phyloP scores from a whole-genome alignment of 148 eudicot species.

The Dysphania ambrosioides region DNA sequence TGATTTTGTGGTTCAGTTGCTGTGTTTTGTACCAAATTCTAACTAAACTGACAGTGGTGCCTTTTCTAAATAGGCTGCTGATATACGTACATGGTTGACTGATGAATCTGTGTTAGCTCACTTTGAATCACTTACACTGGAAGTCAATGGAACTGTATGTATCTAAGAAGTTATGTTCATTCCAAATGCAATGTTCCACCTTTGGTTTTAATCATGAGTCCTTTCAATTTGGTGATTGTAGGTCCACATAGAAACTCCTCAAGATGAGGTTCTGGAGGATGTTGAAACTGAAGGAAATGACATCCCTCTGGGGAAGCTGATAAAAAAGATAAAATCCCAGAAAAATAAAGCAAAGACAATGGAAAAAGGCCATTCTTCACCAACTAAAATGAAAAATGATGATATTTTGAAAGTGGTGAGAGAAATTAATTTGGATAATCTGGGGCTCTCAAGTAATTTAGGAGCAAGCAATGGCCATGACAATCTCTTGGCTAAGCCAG shows the following conservation, averaged over 20 bases:
- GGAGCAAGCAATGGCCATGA: conserved; percentile 70
- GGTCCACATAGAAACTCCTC: conserved; percentile 53
- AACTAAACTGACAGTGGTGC: neutral
- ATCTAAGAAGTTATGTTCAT: conserved; percentile 1
- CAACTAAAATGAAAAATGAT: conserved; percentile 41
- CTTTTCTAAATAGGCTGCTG: conserved; percentile 48
- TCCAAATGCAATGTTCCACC: conserved; percentile 8
- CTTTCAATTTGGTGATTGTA: conserved; percentile 28
- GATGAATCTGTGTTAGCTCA: conserved; percentile 66
- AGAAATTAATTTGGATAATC: conserved; percentile 66
- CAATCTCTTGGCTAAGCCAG: conserved; percentile 24
- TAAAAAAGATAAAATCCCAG: conserved; percentile 79
- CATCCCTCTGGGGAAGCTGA: conserved; percentile 77
- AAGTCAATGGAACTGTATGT: conserved; percentile 73
- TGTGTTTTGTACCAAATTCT: neutral
- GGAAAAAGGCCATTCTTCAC: conserved; percentile 39
- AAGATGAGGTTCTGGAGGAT: conserved; percentile 65
- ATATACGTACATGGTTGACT: conserved; percentile 64
- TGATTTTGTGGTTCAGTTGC: neutral
- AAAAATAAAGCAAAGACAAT: conserved; percentile 59
- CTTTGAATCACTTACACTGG: conserved; percentile 69
- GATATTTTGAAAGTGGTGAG: conserved; percentile 71
- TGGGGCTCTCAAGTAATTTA: conserved; percentile 46
- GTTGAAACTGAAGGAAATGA: conserved; percentile 78
- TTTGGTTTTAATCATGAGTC: conserved; percentile 12